Percentiles rank a stretch among this genome's conserved stretches.
These are phyloP conservation scores for Candida argentea DNA, from an alignment of 805 yeast species.

Conservation along the genomic window DNA sequence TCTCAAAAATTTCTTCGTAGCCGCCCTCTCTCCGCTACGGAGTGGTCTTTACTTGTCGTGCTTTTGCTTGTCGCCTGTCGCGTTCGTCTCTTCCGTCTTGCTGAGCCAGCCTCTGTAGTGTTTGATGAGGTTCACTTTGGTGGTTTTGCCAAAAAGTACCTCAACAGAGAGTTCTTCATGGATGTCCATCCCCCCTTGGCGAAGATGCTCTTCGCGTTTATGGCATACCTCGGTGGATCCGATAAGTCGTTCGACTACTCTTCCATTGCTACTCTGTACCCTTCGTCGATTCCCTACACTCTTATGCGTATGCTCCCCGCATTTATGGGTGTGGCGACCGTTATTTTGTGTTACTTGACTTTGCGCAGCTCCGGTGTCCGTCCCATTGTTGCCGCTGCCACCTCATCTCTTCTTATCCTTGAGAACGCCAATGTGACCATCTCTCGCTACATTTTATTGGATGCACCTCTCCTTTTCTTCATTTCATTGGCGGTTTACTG, in stretches of 20 bases:
- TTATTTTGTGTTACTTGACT: conserved; percentile 55
- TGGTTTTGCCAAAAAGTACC: conserved; percentile 84
- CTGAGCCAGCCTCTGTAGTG: conserved; percentile 71
- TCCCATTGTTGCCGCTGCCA: conserved; percentile 48
- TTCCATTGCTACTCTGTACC: conserved; percentile 55
- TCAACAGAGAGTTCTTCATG: conserved; percentile 53
- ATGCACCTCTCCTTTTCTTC: conserved; percentile 68
- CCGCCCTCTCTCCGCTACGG: conserved; percentile 12
- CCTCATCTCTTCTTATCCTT: conserved; percentile 44
- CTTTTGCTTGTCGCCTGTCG: conserved; percentile 40
- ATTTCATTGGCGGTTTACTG: conserved; percentile 63
- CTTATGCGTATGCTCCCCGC: conserved; percentile 67
- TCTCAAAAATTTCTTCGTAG: conserved; percentile 20
- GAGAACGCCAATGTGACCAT: conserved; percentile 67
- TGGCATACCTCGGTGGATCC: conserved; percentile 59
- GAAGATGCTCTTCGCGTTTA: conserved; percentile 65
- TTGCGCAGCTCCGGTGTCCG: conserved; percentile 65
- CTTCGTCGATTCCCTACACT: conserved; percentile 50
- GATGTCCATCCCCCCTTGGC: conserved; percentile 79
- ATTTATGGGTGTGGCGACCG: conserved; percentile 56
- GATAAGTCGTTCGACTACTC: conserved; percentile 61
- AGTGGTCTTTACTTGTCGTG: conserved; percentile 18
- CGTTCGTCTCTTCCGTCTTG: conserved; percentile 54
- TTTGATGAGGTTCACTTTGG: conserved; percentile 95
- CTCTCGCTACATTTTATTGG: conserved; percentile 64